phyloP scores from a whole-genome alignment of 2,329 filamentous ascomycete species.

The Hawksworthiomyces lignivorus region DNA sequence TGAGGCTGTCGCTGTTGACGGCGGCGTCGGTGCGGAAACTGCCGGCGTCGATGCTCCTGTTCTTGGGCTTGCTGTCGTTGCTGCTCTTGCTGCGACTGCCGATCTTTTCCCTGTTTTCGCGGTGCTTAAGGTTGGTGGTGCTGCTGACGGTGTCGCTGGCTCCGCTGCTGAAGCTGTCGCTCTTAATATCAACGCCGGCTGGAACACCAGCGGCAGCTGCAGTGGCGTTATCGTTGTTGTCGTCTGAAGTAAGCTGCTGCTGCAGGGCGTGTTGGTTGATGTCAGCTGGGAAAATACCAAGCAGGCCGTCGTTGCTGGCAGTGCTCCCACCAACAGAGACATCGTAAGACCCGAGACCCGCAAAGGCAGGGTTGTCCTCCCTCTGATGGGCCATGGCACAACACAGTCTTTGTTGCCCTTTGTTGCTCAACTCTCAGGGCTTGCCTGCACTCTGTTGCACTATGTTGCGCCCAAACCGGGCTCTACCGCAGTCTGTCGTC shows the following conservation, averaged over 20 bases:
- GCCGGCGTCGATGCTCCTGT: background rate
- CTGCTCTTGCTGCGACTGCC: constrained; percentile 1
- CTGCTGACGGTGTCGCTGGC: constrained; percentile 1
- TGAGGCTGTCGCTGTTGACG: background rate
- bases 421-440: too few relatives aligned
- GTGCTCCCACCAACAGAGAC: constrained; percentile 5
- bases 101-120: background rate
- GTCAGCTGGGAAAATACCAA: constrained; percentile 8
- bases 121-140: background rate
- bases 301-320: constrained; percentile 6
- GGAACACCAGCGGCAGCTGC: background rate
- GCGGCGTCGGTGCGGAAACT: background rate
- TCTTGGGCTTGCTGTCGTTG: background rate
- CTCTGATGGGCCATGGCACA: constrained; percentile 15
- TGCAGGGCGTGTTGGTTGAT: constrained; percentile 7
- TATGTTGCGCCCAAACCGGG: too few relatives aligned
- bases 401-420: too few relatives aligned
- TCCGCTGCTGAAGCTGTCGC: constrained; percentile 1
- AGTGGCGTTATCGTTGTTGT: background rate
- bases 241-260: background rate
- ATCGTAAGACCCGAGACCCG: constrained; percentile 16
- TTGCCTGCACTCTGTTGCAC: too few relatives aligned
- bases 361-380: constrained; percentile 11
- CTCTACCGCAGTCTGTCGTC: too few relatives aligned
- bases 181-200: constrained; percentile 2